phyloP scores from a whole-genome alignment of 2,329 filamentous ascomycete genomes.

The Aureobasidium sp. region DNA sequence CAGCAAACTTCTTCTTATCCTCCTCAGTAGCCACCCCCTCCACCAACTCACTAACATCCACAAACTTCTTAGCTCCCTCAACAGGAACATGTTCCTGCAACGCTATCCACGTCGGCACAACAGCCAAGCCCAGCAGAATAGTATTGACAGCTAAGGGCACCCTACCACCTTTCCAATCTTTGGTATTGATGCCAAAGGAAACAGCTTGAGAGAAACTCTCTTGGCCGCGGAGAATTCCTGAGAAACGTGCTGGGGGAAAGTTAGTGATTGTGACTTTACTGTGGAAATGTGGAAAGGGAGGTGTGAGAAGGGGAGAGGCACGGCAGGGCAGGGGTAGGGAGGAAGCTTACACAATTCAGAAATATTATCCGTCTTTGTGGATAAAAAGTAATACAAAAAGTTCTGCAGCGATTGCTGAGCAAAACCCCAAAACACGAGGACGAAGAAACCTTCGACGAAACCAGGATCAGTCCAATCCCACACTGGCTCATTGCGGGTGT shows the following conservation, averaged over 20 bases:
- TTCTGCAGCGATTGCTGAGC: constrained; percentile 46
- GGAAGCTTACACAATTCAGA: constrained; percentile 34
- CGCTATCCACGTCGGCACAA: constrained; percentile 26
- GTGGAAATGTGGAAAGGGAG: too few relatives aligned
- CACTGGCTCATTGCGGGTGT: constrained; percentile 32
- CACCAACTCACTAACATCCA: neutral
- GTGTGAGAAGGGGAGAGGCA: too few relatives aligned
- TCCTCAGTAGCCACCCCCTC: neutral
- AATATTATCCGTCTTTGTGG: constrained; percentile 48
- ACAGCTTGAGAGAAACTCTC: constrained; percentile 39
- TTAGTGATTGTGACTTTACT: neutral
- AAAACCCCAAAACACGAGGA: constrained; percentile 42
- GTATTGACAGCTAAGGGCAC: constrained; percentile 36
- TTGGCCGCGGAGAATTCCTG: constrained; percentile 37
- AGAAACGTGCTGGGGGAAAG: constrained; percentile 21
- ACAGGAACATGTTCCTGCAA: constrained; percentile 24
- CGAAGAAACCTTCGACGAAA: constrained; percentile 41
- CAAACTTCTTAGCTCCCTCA: constrained; percentile 5
- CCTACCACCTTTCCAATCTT: constrained; percentile 34
- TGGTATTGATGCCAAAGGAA: constrained; percentile 35
- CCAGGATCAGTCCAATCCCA: constrained; percentile 38
- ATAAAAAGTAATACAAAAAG: constrained; percentile 49
- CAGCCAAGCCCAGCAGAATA: constrained; percentile 19
- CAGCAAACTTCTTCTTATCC: constrained; percentile 9
- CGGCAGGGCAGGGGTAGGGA: too few relatives aligned